Conservation (phyloP, 2,329 filamentous ascomycete genomes). For the Amauroascus verrucosus region DNA sequence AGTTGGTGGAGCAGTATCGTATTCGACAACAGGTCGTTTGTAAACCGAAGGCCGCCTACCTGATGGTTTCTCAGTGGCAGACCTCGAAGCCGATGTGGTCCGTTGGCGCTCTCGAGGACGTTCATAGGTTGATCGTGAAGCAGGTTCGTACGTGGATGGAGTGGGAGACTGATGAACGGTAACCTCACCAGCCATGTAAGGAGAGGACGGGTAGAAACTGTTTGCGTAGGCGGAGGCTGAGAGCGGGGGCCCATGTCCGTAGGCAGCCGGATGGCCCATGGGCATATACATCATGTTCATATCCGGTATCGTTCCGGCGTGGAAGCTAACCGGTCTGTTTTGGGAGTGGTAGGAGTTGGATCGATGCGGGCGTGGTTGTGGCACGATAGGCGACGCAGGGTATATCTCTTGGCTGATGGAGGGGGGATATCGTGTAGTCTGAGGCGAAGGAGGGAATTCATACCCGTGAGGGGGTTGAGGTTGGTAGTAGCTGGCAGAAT, state of each 20-base stretch:
- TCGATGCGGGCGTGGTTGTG: slow-evolving; percentile 21
- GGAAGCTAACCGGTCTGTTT: slow-evolving; percentile 32
- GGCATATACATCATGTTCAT: slow-evolving; percentile 23
- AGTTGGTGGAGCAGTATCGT: slow-evolving; percentile 23
- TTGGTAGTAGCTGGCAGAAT: slow-evolving; percentile 22
- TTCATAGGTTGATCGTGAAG: slow-evolving; percentile 9
- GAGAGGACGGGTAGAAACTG: slow-evolving; percentile 26
- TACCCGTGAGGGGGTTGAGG: slow-evolving; percentile 16
- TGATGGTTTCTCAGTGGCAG: slow-evolving; percentile 25
- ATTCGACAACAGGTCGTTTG: slow-evolving; percentile 27
- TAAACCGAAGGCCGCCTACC: slow-evolving; percentile 28
- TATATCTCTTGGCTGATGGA: slow-evolving; percentile 25
- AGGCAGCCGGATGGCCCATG: slow-evolving; percentile 18
- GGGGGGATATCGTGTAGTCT: slow-evolving; percentile 23
- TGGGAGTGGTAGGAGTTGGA: slow-evolving; percentile 30
- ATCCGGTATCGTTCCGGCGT: slow-evolving; percentile 25
- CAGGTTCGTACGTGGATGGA: slow-evolving; percentile 14
- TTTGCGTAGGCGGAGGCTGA: slow-evolving; percentile 30
- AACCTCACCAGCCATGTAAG: slow-evolving; percentile 26
- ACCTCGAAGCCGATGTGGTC: slow-evolving; percentile 28
- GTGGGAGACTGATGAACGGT: slow-evolving; percentile 12
- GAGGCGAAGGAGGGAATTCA: slow-evolving; percentile 23
- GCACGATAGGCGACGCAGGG: slow-evolving; percentile 21
- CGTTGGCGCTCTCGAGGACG: slow-evolving; percentile 16
- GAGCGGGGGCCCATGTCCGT: slow-evolving; percentile 30